These are phyloP conservation scores for Plasmodium coatneyi DNA, from an alignment of 169 alveolate genomes.

Conservation along the genomic window DNA sequence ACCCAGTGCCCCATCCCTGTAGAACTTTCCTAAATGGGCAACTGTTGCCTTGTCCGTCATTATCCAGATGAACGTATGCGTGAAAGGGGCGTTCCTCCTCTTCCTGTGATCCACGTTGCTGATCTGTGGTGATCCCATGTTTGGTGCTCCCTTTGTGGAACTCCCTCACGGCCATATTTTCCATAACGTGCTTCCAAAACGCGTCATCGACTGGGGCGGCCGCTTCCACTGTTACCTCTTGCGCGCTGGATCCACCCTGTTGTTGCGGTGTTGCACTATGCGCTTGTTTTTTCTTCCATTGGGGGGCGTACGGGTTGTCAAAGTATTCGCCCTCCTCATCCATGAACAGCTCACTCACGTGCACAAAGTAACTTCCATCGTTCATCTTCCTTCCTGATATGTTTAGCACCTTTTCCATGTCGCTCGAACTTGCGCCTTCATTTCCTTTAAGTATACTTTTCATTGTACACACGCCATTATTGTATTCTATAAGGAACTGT, in stretches of 20 bases:
- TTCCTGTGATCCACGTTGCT: neutral
- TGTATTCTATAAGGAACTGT: neutral
- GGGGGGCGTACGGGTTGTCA: neutral
- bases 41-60: slow-evolving; percentile 8
- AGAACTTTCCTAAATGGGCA: neutral
- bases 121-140: neutral
- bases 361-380: neutral
- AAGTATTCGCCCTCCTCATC: neutral
- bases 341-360: neutral
- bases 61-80: neutral
- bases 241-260: neutral
- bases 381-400: slow-evolving; percentile 3
- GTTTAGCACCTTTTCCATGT: neutral
- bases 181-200: neutral
- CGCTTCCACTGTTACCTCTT: neutral
- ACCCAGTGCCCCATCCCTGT: neutral
- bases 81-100: neutral
- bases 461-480: neutral
- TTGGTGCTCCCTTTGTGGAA: neutral
- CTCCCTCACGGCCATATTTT: neutral
- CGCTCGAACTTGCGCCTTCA: neutral
- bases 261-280: too few species aligned
- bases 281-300: neutral
- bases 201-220: neutral
- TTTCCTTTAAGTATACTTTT: neutral